Percentiles rank a stretch among this genome's conserved stretches.
phyloP scores from a whole-genome alignment of 768 basidiomycete genomes.

The Lentinula edodes region DNA sequence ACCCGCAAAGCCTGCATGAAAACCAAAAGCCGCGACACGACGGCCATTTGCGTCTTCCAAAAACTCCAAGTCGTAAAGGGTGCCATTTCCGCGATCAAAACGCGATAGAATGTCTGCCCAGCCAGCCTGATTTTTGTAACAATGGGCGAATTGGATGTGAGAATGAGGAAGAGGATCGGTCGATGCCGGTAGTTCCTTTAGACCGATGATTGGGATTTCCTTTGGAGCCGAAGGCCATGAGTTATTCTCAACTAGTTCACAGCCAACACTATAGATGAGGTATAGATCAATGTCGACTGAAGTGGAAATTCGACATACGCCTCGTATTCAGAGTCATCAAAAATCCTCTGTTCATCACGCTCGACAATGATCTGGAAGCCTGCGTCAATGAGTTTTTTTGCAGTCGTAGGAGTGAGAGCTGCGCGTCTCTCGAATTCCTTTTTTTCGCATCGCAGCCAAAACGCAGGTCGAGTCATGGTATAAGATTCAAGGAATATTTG shows the following conservation, averaged over 20 bases:
- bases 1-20: conserved; percentile 98
- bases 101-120: conserved; percentile 85
- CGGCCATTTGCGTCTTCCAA: conserved; percentile 78
- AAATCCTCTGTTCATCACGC: conserved; percentile 90
- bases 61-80: conserved; percentile 94
- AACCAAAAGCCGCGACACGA: conserved; percentile 96
- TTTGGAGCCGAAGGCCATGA: conserved; percentile 82
- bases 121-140: conserved; percentile 93
- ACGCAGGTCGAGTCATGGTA: conserved; percentile 43
- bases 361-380: conserved; percentile 92
- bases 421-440: conserved; percentile 92
- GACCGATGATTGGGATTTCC: conserved; percentile 78
- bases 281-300: conserved; percentile 4
- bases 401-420: conserved; percentile 87
- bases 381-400: conserved; percentile 80
- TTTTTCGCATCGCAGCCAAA: conserved; percentile 98
- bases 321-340: conserved; percentile 90
- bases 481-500: background rate
- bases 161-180: conserved; percentile 83
- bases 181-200: conserved; percentile 92
- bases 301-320: conserved; percentile 50
- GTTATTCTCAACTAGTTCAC: conserved; percentile 81
- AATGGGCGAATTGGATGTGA: conserved; percentile 98
- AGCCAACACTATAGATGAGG: conserved; percentile 65
- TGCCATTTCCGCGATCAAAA: conserved; percentile 78